phyloP scores from a whole-genome alignment of 2,329 filamentous ascomycete genomes.

The Neofusicoccum sp. region DNA sequence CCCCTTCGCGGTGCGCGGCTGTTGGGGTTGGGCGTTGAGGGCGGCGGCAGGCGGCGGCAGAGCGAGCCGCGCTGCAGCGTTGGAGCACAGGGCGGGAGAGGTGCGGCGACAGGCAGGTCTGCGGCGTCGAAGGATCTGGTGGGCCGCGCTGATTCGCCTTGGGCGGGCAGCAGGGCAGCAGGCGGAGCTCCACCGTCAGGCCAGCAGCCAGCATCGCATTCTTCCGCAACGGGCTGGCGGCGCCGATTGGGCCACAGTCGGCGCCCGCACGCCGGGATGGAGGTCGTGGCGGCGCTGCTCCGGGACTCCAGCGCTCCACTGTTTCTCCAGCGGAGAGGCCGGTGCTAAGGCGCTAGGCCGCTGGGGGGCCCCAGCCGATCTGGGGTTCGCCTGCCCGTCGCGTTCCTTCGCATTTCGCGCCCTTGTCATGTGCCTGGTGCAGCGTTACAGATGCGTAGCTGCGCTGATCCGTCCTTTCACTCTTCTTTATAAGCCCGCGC shows the following conservation, averaged over 20 bases:
- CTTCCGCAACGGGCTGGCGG: neutral
- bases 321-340: slow-evolving; percentile 7
- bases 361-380: slow-evolving; percentile 7
- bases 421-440: slow-evolving; percentile 10
- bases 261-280: neutral
- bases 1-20: neutral
- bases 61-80: too few relatives aligned
- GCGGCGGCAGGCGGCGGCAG: too few relatives aligned
- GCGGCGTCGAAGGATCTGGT: too few relatives aligned
- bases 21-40: neutral
- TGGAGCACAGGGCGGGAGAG: too few relatives aligned
- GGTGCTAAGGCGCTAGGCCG: neutral
- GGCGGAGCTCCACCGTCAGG: too few relatives aligned
- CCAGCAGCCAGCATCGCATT: too few relatives aligned
- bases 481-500: slow-evolving; percentile 15
- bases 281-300: neutral
- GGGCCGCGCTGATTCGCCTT: too few relatives aligned
- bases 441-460: slow-evolving; percentile 5
- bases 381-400: slow-evolving; percentile 7
- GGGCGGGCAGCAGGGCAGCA: too few relatives aligned
- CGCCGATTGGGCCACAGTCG: slow-evolving; percentile 3
- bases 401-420: neutral
- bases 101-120: too few relatives aligned
- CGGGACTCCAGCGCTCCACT: slow-evolving; percentile 13
- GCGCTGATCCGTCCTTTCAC: neutral